phyloP scores from a whole-genome alignment of 768 basidiomycete genomes.

The Paxillus ammoniavirescens region DNA sequence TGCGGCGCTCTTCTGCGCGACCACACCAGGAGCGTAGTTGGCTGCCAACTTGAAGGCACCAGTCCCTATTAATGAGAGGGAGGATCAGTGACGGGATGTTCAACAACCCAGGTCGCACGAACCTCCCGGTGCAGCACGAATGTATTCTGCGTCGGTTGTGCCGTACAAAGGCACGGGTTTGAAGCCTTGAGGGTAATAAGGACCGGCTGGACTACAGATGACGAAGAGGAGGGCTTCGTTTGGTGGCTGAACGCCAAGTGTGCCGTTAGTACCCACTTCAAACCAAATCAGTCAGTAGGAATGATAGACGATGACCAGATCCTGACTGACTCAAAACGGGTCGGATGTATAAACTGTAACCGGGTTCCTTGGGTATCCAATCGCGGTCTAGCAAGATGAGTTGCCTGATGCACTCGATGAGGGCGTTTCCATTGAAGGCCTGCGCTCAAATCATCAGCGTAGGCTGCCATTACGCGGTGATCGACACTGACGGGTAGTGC shows the following conservation, averaged over 20 bases:
- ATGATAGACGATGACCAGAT: neutral
- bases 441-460: conserved; percentile 26
- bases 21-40: conserved; percentile 86
- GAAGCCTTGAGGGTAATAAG: conserved; percentile 85
- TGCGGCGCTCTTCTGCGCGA: conserved; percentile 79
- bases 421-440: conserved; percentile 75
- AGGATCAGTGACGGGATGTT: conserved; percentile 7
- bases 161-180: conserved; percentile 88
- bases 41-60: conserved; percentile 86
- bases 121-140: conserved; percentile 87
- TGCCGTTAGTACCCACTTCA: conserved; percentile 66
- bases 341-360: conserved; percentile 90
- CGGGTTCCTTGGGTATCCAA: conserved; percentile 89
- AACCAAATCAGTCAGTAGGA: conserved; percentile 4
- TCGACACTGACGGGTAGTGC: conserved; percentile 62
- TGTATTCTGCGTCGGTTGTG: conserved; percentile 63
- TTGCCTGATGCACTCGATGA: conserved; percentile 80
- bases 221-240: conserved; percentile 69
- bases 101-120: neutral
- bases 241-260: conserved; percentile 51
- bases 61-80: conserved; percentile 47
- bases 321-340: conserved; percentile 61
- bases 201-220: conserved; percentile 64
- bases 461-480: neutral
- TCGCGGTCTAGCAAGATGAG: conserved; percentile 80